A percentile compares a stretch with the other conserved stretches of the same genome.
phyloP scores from a whole-genome alignment of 2,329 filamentous ascomycete genomes.

The Raffaelea deltoideospora region DNA sequence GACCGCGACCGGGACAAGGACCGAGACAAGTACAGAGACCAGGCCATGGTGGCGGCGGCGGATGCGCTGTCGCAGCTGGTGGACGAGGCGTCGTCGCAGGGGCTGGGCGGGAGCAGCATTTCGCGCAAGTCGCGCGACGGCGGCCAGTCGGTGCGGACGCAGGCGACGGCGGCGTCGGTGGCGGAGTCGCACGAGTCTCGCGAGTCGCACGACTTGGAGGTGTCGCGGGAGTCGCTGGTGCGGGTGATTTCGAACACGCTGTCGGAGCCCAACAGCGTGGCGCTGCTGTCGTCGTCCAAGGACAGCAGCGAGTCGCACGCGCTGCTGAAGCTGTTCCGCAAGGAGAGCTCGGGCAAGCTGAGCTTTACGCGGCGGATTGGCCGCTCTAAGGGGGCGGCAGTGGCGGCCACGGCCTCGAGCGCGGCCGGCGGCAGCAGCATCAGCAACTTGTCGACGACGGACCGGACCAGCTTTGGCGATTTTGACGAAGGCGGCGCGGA shows the following conservation, averaged over 20 bases:
- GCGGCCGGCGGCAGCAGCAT: too few relatives aligned
- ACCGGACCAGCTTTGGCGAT: constrained; percentile 44
- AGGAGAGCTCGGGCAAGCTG: constrained; percentile 52
- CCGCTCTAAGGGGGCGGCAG: constrained; percentile 32
- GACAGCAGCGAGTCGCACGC: constrained; percentile 31
- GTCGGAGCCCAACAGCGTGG: constrained; percentile 31
- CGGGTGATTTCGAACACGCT: constrained; percentile 38
- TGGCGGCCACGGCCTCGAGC: constrained; percentile 42
- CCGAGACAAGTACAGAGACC: not conserved
- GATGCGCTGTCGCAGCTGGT: constrained; percentile 22
- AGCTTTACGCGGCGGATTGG: constrained; percentile 39
- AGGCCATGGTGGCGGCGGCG: constrained; percentile 1
- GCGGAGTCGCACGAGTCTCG: constrained; percentile 48
- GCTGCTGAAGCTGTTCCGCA: constrained; percentile 50
- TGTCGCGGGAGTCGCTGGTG: constrained; percentile 45
- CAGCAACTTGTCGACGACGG: constrained; percentile 35
- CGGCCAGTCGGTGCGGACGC: constrained; percentile 39
- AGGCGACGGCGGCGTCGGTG: constrained; percentile 40
- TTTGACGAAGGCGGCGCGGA: constrained; percentile 34
- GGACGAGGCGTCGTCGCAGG: constrained; percentile 27
- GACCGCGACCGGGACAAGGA: too few relatives aligned
- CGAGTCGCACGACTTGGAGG: too few relatives aligned
- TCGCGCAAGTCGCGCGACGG: constrained; percentile 41
- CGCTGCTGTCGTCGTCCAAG: constrained; percentile 24
- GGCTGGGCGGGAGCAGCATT: too few relatives aligned